Evolutionary conservation across 2,329 filamentous ascomycete genomes (phyloP), one percentile per base, ranked within the genome.

Genomic region (Fusarium paranaense): DNA sequence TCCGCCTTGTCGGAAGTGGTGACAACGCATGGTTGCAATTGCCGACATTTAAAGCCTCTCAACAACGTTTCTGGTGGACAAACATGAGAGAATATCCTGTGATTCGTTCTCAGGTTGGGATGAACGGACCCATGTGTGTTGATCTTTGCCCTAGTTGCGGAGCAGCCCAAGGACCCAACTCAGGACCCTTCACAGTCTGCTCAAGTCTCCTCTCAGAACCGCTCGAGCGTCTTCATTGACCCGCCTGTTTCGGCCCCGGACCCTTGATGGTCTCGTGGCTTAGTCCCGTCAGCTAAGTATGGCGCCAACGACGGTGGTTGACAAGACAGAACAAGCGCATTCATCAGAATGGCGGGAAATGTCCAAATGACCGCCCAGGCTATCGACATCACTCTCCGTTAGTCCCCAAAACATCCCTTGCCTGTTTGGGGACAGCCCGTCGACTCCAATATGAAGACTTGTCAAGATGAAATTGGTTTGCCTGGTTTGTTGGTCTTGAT

Each of bases 331-430:
- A 52, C 47, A 52, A 35, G 16, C 25, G 33, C 59, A 68, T 71
- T 73, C 70, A 47, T 57, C 27, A n/a, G 2, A 38, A 33, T 67
- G 70, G 71, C 67, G 13, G 47, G 56, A 58, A 42, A 25, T 30
- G 14, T 16, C 25, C 13, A 37, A 62, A 32, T 57, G 47, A 38
- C 30, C 37, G 27, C 32, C n/a, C 62, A 62, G 33, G 20, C 16
- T 18, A 40, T 35, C 33, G 61, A 42, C 32, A 30, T 62, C 33
- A 30, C 35, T 18, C 47, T 37, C 37, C 30, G 14, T 32, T 52
- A 16, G 54, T 47, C 27, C 37, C 60, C 30, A 40, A 67, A 62
- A 70, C 70, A 60, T 62, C 25, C 45, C 35, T 42, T 45, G 27
- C 62, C 61, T 50, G 25, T 64, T 61, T 45, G 22, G 25, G 62